Evolutionary conservation across 495 filamentous ascomycete genomes (phyloP), one percentile per base, ranked within the genome.

Genomic region (Aspergillus heteromorphus): DNA sequence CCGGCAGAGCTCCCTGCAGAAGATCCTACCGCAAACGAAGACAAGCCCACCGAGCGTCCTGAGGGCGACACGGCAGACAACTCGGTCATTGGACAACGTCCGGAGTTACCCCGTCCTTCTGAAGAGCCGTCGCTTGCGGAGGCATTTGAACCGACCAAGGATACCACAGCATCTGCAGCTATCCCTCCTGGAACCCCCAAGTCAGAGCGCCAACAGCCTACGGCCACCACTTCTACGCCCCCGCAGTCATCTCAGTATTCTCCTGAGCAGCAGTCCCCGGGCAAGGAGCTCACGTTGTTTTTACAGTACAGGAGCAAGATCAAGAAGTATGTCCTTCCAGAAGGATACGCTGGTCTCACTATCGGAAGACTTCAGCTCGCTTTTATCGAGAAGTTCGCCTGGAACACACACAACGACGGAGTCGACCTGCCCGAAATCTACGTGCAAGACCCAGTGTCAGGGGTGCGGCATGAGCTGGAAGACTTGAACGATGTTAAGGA

Each of bases 381-480:
- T n/a, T 98, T 98, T 67, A 98, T 98, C 60, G 95, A 97, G 58
- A 97, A 97, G 62, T 98, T 98, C 62, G 91, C 91, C 6, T 98
- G 95, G 91, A 97, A 93, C 60, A 95, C 91, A 1, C 92, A 96
- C 58, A 88, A 85, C 61, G 92, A 97, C 65, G 93, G 95, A 19
- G 84, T 83, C 11, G 93, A 98, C 62, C 75, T 98, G 25, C 93
- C 93, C 0, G 93, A 97, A 61, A 96, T 98, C 25, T 96, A 97
- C 68, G 92, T 98, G 36, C 95, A 98, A 69, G 93, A 98, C 67
- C 84, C 92, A 6, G 79, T 96, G 10, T 96, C 92, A 8, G 95
- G 93, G 4, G 88, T 97, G 20, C 88, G 93, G 18, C 90, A 99
- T 66, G 93, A 97, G 66, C 73, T 99, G 31, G 93, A 99, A 65